Base-by-base conservation (phyloP, 345 rosid genomes). In the Toxicodendron radicans region DNA sequence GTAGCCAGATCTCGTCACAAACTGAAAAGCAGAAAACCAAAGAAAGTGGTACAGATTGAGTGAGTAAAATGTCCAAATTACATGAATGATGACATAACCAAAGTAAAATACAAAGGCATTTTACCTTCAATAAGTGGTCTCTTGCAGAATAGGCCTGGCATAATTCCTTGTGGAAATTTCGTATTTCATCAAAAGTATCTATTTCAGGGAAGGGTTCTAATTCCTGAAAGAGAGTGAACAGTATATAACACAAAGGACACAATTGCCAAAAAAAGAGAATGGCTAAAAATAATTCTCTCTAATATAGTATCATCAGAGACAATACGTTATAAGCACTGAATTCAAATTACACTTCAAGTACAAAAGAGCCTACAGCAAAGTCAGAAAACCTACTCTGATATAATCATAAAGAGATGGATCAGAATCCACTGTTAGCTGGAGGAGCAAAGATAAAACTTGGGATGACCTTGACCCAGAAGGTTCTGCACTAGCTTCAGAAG, bases 151-250 rank as follows among this genome's bases (percentile, higher is more conserved):
- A 92, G 10, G 78, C 83, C 76, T 58, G 75, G 78, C 91, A 91
- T 79, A 84, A 73, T 64, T 80, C 89, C 70, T 82, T 80, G 72
- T 92, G 94, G 75, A 88, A 91, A 63, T 78, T 82, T 58, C 85
- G 86, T 72, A 95, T 74, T 82, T 73, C 83, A 73, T 80, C 81
- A 74, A 95, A 92, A 63, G 79, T 75, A 68, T 82, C 89, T 58
- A 80, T 78, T 75, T 91, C 90, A 6, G 99, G 99, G 63, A 95
- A 90, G 46, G 95, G 87, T 78, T 91, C 99, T 76, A 95, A 78
- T 66, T 92, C 99, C 99, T 95, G 81, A 43, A 61, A 66, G 27
- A 76, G 43, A 75, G 71, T 52, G 43, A 73, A 49, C 12, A 57
- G 59, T 60, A 78, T 49, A 54, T 66, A 66, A 48, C 16, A 35